A percentile compares a stretch with the other conserved stretches of the same genome.
Conservation (phyloP, 1,139 yeast species). For the Sporopachydermia cereana region DNA sequence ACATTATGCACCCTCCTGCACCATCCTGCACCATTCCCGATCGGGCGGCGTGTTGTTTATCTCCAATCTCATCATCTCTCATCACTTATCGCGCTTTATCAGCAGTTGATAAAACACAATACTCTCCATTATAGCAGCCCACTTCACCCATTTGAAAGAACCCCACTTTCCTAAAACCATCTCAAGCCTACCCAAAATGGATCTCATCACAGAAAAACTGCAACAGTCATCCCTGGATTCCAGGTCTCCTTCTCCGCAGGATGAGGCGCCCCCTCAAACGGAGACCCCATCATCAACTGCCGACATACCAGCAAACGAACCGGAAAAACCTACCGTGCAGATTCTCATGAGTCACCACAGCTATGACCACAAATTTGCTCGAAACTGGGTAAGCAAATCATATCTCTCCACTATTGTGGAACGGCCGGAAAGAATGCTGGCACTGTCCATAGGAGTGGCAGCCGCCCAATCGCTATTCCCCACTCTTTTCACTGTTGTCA, state of each 20-base stretch:
- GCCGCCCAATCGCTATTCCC: slow-evolving; percentile 69
- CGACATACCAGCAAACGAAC: not conserved
- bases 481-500: slow-evolving; percentile 40
- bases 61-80: too few species aligned
- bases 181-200: slow-evolving; percentile 1
- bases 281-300: not conserved
- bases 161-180: too few species aligned
- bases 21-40: not conserved
- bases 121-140: too few species aligned
- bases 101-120: too few species aligned
- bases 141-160: not conserved
- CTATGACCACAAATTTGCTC: slow-evolving; percentile 54
- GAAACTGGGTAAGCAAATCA: slow-evolving; percentile 66
- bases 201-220: not conserved
- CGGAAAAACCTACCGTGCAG: not conserved
- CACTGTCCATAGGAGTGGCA: slow-evolving; percentile 66
- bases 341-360: not conserved
- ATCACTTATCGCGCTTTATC: too few species aligned
- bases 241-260: not conserved
- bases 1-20: not conserved
- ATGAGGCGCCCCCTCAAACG: not conserved
- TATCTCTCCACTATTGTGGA: slow-evolving; percentile 67
- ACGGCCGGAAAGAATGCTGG: slow-evolving; percentile 70
- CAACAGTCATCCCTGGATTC: slow-evolving; percentile 1
- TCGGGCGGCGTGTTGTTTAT: too few species aligned